Evolutionary conservation across 345 rosid species (phyloP), one percentile per base, ranked within the genome.

Genomic region (Ricinus communis): DNA sequence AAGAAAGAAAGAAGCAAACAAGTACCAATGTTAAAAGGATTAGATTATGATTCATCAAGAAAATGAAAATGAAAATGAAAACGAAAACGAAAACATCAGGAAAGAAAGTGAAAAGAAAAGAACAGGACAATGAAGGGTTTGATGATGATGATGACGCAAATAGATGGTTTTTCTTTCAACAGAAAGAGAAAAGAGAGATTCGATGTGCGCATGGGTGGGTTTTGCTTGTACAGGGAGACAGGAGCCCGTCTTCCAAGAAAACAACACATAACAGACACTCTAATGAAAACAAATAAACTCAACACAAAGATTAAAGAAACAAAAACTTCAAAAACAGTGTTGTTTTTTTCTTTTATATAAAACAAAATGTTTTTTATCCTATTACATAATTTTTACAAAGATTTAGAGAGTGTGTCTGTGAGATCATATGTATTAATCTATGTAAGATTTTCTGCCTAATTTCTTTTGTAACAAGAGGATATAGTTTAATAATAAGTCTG

Each of bases 121-220:
- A 59, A 66, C 8, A 15, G 45, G 62, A 67, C 54, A 58, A 40
- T 21, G 62, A 28, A 19, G 55, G 46, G 21, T 38, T 53, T 46
- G 71, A 57, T 11, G 70, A n/a, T n/a, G n/a, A n/a, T n/a, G n/a
- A 75, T 69, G 79, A 70, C 66, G 60, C 69, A 36, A 67, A 25
- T 28, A 16, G 41, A 22, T 27, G 40, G 45, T n/a, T 24, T 71
- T 33, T 11, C 27, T 71, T 64, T 76, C 71, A 15, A 50, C 71
- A 61, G 74, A 58, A 74, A 74, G 36, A 71, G 53, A 1, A 49
- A 36, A 16, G 3, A 11, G 73, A 62, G 66, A 38, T 65, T 76
- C 80, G 82, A 73, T 83, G 85, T 62, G 87, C 77, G 83, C 87
- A 82, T 79, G 88, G 75, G 69, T 76, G 82, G 83, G 82, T 81